Conservation (phyloP, 345 rosid genomes). For the Syzygium oleosum region DNA sequence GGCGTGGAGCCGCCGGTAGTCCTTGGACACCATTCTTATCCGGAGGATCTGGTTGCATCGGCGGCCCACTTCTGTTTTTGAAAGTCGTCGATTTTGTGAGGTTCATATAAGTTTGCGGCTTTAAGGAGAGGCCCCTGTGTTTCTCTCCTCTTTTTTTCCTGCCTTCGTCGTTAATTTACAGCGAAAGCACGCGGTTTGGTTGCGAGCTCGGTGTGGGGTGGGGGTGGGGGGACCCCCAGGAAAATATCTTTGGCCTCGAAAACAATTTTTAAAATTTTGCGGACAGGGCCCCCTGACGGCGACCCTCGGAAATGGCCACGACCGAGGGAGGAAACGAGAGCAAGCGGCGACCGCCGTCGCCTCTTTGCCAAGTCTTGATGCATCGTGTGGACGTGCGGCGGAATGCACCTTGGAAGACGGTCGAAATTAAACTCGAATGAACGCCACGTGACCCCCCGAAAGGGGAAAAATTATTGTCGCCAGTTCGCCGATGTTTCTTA, state of each 20-base stretch:
- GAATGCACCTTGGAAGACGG: neutral
- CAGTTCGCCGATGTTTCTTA: no score
- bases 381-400: neutral
- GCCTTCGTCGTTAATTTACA: no score
- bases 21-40: conserved; percentile 39
- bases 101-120: neutral
- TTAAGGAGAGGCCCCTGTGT: neutral
- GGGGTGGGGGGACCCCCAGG: no score
- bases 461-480: no score
- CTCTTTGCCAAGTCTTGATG: neutral
- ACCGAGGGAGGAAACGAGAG: neutral
- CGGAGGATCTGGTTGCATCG: neutral
- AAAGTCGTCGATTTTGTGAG: neutral
- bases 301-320: neutral
- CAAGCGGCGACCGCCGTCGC: neutral
- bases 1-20: conserved; percentile 45
- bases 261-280: no score
- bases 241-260: neutral
- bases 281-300: no score
- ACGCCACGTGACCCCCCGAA: no score
- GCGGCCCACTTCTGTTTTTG: neutral
- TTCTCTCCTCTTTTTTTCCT: no score
- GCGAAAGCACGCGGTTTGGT: no score
- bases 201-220: no score
- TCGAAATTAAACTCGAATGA: neutral